Evolutionary conservation across 2,329 filamentous ascomycete species (phyloP).

Genomic region (Plectosphaerella sp.): DNA sequence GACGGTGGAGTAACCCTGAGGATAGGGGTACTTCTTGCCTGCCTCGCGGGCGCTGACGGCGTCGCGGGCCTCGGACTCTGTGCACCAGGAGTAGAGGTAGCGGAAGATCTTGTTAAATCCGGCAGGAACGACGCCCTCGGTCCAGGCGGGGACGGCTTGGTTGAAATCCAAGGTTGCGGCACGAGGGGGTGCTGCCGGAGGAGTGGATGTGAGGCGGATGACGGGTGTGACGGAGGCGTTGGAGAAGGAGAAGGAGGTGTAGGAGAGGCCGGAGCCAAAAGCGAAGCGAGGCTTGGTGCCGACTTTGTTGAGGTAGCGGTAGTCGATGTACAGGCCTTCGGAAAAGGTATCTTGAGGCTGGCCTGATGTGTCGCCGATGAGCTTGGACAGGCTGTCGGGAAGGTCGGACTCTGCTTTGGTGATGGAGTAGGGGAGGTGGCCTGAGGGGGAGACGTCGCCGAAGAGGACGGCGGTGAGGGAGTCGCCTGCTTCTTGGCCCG

Average conservation of each 20-base stretch:
- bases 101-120: constrained; percentile 57
- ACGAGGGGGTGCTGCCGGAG: constrained; percentile 27
- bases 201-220: constrained; percentile 34
- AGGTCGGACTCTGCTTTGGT: constrained; percentile 68
- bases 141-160: constrained; percentile 44
- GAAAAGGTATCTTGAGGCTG: constrained; percentile 78
- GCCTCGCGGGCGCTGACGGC: constrained; percentile 28
- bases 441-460: constrained; percentile 69
- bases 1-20: constrained; percentile 56
- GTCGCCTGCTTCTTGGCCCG: constrained; percentile 81
- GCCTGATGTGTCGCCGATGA: constrained; percentile 51
- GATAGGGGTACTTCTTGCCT: constrained; percentile 53
- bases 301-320: constrained; percentile 80
- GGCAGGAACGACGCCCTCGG: constrained; percentile 53
- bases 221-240: constrained; percentile 42
- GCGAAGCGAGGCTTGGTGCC: constrained; percentile 72
- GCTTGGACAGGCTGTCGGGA: constrained; percentile 47
- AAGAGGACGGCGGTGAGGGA: constrained; percentile 77
- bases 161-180: constrained; percentile 41
- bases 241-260: constrained; percentile 65
- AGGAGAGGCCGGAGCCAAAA: constrained; percentile 83
- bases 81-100: constrained; percentile 68
- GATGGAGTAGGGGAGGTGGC: constrained; percentile 85
- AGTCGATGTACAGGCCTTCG: constrained; percentile 84
- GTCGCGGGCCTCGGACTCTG: constrained; percentile 29